phyloP scores from a whole-genome alignment of 257 asterid genomes.

The Cynanchum wilfordii region DNA sequence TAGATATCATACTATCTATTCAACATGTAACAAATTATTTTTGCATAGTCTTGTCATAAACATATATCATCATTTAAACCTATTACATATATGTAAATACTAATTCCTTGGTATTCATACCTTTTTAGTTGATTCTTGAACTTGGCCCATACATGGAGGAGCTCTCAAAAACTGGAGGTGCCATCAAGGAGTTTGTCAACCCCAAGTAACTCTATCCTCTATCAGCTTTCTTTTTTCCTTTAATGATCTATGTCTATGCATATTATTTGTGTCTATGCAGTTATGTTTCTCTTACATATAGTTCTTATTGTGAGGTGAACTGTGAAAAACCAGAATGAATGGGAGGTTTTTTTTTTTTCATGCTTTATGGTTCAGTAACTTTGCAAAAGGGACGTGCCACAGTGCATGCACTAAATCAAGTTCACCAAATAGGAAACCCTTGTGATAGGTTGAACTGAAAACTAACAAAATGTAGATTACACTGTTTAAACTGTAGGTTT shows the following conservation, averaged over 20 bases:
- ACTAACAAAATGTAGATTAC: background rate
- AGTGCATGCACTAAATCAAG: background rate
- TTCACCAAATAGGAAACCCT: background rate
- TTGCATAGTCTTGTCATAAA: background rate
- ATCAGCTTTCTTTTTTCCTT: background rate
- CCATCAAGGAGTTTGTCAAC: conserved; percentile 90
- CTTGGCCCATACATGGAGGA: conserved; percentile 87
- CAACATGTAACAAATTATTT: background rate
- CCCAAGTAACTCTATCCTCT: conserved; percentile 66
- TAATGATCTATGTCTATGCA: background rate
- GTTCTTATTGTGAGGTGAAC: too few relatives aligned
- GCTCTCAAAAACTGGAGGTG: conserved; percentile 89
- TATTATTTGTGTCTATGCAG: too few relatives aligned
- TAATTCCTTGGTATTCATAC: background rate
- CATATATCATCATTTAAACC: background rate
- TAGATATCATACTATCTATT: background rate
- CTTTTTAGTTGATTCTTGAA: conserved; percentile 68
- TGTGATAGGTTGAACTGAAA: background rate
- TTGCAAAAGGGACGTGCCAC: background rate
- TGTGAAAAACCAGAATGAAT: background rate
- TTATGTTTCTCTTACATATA: too few relatives aligned
- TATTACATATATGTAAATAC: background rate
- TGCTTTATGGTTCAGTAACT: background rate
- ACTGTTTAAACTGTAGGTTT: background rate
- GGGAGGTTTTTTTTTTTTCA: background rate